Evolutionary conservation across 1,284 basidiomycete genomes (phyloP), one percentile per base, ranked within the genome.

Genomic region (Trichosporon faecale): DNA sequence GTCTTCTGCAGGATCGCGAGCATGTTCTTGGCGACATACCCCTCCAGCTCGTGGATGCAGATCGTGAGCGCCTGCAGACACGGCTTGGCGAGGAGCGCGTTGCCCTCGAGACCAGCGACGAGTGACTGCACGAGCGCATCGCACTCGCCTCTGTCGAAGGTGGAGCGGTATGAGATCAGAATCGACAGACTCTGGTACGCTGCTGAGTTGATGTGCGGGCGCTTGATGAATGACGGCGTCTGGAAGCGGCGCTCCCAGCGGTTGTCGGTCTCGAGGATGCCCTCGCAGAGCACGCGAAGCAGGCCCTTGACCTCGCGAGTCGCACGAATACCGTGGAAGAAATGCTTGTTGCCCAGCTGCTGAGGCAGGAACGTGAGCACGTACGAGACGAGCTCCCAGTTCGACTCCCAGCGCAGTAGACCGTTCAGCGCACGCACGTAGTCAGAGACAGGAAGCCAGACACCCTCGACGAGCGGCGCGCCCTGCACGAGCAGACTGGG

Each of bases 301-400:
- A 99, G 83, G 64, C 85, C 86, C 11, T 88, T 85, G 23, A 97
- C 88, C 23, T 90, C 87, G 12, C 82, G 83, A 16, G 90, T 86
- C 12, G 92, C 90, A 66, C 89, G 89, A 0, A 91, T 92, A 0
- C 97, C 97, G 79, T 95, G 98, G 83, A 98, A 95, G 68, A 98
- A 88, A 79, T 98, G 94, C 83, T 98, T 98, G 87, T 99, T 99
- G 66, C 91, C 87, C 3, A 99, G 87, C 81, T 99, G 95, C 23
- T 90, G 87, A 0, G 97, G 95, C 1, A 99, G 86, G 82, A 96
- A 93, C 78, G 92, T 93, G 1, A 99, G 86, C 4, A 96, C 86
- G 78, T 97, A 99, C 2, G 94, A 94, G 16, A 98, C 86, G 40
- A 99, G 86, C 76, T 99, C 97, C 96, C 97, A 99, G 73, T 92